These are phyloP conservation scores for Theileria annulata DNA, from an alignment of 169 alveolate species.

Conservation along the genomic window DNA sequence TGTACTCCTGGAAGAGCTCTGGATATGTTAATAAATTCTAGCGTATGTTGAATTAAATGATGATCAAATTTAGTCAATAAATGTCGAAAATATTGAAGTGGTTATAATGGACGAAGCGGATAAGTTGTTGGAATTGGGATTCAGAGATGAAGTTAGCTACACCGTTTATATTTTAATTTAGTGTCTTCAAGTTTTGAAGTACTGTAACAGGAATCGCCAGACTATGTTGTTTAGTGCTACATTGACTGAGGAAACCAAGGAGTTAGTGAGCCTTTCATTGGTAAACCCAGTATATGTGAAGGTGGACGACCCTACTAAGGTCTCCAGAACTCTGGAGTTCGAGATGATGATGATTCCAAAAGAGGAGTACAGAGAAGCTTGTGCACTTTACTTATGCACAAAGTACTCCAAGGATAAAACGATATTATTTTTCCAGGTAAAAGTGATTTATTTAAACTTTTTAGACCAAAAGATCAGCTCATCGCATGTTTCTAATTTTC, in stretches of 20 bases:
- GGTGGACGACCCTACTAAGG: slow-evolving; percentile 48
- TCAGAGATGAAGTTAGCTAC: slow-evolving; percentile 81
- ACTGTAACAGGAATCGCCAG: slow-evolving; percentile 78
- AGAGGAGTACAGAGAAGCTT: slow-evolving; percentile 58
- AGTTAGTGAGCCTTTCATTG: slow-evolving; percentile 80
- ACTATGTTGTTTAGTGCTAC: slow-evolving; percentile 90
- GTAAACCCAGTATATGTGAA: slow-evolving; percentile 78
- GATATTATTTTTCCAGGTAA: slow-evolving; percentile 85
- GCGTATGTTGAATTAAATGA: slow-evolving; percentile 37
- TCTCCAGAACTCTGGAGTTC: slow-evolving; percentile 79
- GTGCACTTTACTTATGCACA: slow-evolving; percentile 89
- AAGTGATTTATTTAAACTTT: slow-evolving; percentile 79
- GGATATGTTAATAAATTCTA: slow-evolving; percentile 89
- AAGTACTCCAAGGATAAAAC: slow-evolving; percentile 86
- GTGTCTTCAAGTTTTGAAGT: slow-evolving; percentile 69
- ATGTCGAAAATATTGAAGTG: slow-evolving; percentile 83
- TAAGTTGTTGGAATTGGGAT: slow-evolving; percentile 93
- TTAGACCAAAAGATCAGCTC: slow-evolving; percentile 91
- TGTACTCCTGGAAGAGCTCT: slow-evolving; percentile 98
- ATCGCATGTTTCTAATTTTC: slow-evolving; percentile 83
- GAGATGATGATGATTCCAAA: slow-evolving; percentile 78
- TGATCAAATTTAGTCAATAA: slow-evolving; percentile 23
- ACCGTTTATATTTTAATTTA: not conserved
- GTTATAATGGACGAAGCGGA: slow-evolving; percentile 95
- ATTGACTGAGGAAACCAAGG: slow-evolving; percentile 80